Conservation (phyloP, 139 green algal species). For the Chlorella sp. region DNA sequence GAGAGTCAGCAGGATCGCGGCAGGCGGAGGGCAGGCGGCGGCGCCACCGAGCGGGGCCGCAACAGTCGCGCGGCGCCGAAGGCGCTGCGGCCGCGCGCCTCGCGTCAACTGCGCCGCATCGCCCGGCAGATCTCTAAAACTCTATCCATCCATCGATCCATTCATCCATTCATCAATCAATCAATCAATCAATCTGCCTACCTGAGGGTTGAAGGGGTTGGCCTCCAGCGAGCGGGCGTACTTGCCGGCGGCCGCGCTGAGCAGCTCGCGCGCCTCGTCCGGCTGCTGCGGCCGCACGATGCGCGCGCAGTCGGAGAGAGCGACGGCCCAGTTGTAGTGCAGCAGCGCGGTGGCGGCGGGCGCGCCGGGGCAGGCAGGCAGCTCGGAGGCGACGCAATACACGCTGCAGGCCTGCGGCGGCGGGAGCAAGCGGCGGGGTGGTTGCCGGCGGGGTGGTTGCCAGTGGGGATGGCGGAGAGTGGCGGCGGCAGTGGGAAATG, state of each 20-base stretch:
- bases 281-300: constrained; percentile 31
- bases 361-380: constrained; percentile 40
- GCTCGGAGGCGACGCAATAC: constrained; percentile 50
- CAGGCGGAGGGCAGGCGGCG: not conserved
- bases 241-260: constrained; percentile 60
- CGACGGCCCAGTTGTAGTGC: constrained; percentile 84
- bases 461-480: not conserved
- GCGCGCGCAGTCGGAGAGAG: constrained; percentile 69
- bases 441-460: not conserved
- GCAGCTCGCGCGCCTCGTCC: constrained; percentile 25
- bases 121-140: no score
- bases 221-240: constrained; percentile 64
- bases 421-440: not conserved
- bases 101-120: no score
- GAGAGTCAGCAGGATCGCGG: not conserved
- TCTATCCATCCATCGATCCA: no score
- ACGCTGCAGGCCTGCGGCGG: constrained; percentile 56
- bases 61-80: no score
- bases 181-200: no score
- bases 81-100: no score
- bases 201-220: constrained; percentile 70
- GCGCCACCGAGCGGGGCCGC: no score
- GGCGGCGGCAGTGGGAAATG: no score
- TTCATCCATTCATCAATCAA: no score
- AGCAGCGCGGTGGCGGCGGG: constrained; percentile 14